Evolutionary conservation across 2,329 filamentous ascomycete genomes (phyloP).

Genomic region (Aspergillus pseudotamarii): DNA sequence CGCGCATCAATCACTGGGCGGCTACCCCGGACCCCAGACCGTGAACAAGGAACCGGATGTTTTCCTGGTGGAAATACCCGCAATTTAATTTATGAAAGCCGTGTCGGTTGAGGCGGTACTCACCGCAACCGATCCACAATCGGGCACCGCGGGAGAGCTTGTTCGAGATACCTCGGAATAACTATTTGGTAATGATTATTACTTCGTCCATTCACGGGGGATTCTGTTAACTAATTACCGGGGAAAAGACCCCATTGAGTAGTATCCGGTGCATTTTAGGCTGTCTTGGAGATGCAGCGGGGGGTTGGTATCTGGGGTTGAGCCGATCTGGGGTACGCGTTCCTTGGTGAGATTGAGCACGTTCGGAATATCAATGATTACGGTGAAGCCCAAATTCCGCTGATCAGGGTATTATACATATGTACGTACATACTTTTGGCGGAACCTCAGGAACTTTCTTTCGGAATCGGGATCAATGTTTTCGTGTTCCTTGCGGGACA

Average conservation of each 20-base stretch:
- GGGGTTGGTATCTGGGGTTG: conserved; percentile 4
- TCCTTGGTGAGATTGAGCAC: background rate
- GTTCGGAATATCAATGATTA: background rate
- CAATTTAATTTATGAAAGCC: background rate
- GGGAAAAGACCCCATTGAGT: background rate
- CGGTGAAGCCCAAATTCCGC: background rate
- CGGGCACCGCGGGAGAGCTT: background rate
- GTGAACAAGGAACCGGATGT: background rate
- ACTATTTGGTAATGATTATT: background rate
- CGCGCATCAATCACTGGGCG: conserved; percentile 1
- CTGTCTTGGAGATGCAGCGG: background rate
- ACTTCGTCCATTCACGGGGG: background rate
- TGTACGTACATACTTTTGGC: no score
- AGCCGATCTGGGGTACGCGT: background rate
- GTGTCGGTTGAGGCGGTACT: background rate
- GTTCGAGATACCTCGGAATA: background rate
- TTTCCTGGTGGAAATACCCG: background rate
- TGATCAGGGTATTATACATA: background rate
- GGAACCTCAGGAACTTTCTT: background rate
- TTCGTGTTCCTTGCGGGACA: background rate
- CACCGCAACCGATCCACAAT: background rate
- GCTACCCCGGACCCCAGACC: conserved; percentile 4
- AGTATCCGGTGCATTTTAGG: background rate
- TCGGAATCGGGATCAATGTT: background rate
- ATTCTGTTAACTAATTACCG: conserved; percentile 1